Evolutionary conservation across 352 stramenopile genomes (phyloP).

Genomic region (Globisporangium emineosum): DNA sequence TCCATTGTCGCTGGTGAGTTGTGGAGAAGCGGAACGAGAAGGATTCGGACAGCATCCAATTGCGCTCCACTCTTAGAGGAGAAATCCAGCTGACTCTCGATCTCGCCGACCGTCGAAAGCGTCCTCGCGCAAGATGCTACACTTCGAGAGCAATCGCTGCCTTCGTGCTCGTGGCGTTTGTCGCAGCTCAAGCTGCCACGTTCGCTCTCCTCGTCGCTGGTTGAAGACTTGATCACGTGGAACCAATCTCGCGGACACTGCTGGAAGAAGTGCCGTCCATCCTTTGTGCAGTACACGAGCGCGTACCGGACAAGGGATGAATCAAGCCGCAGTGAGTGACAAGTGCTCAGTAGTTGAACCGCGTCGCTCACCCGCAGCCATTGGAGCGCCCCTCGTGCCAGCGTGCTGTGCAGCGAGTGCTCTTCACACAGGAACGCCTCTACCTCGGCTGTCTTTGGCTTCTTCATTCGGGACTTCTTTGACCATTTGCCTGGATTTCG

Average conservation of each 20-base stretch:
- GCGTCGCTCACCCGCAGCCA: slow-evolving; percentile 7
- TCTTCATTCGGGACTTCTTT: slow-evolving; percentile 1
- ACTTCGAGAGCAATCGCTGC: background rate
- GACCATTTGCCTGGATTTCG: background rate
- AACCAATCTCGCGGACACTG: slow-evolving; percentile 13
- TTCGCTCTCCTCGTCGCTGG: background rate
- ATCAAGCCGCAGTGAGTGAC: background rate
- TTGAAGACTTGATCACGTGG: background rate
- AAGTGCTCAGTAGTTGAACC: slow-evolving; percentile 4
- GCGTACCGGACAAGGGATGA: background rate
- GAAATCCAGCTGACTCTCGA: background rate
- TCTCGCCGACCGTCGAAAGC: background rate
- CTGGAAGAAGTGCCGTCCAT: slow-evolving; percentile 14
- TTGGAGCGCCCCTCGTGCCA: slow-evolving; percentile 1
- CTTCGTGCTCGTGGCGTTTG: background rate
- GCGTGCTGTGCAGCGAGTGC: background rate
- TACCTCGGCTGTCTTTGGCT: background rate
- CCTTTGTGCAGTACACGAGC: slow-evolving; percentile 4
- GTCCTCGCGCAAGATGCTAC: background rate
- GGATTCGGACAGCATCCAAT: background rate
- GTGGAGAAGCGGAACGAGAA: background rate
- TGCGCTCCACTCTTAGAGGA: background rate
- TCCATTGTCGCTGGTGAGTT: background rate
- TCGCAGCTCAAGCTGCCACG: background rate
- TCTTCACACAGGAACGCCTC: background rate